These are phyloP conservation scores for Coprinellus micaceus DNA, from an alignment of 768 basidiomycete genomes.

Conservation along the genomic window DNA sequence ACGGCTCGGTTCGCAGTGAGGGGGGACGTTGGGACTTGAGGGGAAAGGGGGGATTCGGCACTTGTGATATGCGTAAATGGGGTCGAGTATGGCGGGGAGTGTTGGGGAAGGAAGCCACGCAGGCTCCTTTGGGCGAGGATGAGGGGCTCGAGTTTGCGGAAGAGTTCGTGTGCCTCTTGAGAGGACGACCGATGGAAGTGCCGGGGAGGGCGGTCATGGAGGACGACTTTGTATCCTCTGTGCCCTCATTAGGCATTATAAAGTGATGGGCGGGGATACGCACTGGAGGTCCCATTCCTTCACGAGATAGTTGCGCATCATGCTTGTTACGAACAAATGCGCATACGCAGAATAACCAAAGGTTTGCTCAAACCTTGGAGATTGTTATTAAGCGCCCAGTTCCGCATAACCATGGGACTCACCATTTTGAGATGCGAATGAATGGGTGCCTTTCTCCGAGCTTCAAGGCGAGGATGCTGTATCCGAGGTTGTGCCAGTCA, in stretches of 20 bases:
- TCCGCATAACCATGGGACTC: slow-evolving; percentile 10
- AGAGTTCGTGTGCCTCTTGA: slow-evolving; percentile 71
- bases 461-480: slow-evolving; percentile 84
- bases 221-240: slow-evolving; percentile 75
- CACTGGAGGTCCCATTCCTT: slow-evolving; percentile 76
- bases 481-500: slow-evolving; percentile 99
- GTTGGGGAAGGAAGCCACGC: slow-evolving; percentile 50
- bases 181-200: slow-evolving; percentile 73
- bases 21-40: background rate
- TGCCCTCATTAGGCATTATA: background rate
- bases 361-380: slow-evolving; percentile 69
- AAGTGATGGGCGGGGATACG: slow-evolving; percentile 24
- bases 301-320: slow-evolving; percentile 73
- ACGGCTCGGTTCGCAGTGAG: background rate
- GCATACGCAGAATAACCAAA: slow-evolving; percentile 84
- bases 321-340: slow-evolving; percentile 89
- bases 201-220: slow-evolving; percentile 88
- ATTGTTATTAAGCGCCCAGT: background rate
- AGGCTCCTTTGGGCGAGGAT: slow-evolving; percentile 31
- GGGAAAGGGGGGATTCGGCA: slow-evolving; percentile 11
- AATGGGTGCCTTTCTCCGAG: slow-evolving; percentile 66
- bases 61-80: slow-evolving; percentile 49
- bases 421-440: slow-evolving; percentile 77
- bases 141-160: slow-evolving; percentile 42
- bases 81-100: slow-evolving; percentile 53